Evolutionary conservation across 345 rosid species (phyloP), one percentile per base, ranked within the genome.

Genomic region (Corymbia maculata): DNA sequence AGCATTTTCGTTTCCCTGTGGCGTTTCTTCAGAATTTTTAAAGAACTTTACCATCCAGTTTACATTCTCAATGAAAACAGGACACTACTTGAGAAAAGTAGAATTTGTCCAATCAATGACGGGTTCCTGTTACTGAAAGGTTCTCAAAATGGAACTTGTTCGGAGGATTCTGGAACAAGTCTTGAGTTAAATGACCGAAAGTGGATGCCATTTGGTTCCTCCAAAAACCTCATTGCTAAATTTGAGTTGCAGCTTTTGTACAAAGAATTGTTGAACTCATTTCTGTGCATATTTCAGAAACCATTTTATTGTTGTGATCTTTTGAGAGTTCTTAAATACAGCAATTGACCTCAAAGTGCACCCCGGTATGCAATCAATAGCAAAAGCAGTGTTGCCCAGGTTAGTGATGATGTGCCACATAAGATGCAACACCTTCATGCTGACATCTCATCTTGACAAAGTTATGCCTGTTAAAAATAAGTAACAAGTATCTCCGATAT

Each of bases 401-500:
- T 15, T 28, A 52, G 51, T 57, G 30, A 59, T 59, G 66, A 36
- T 52, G 59, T 3, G 22, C 87, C 50, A 53, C 64, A 51, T 30
- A 66, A 88, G 53, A 52, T 47, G 82, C 28, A 75, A 68, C 44
- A 14, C 86, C 82, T 68, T 15, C 68, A 53, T 19, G 86, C 80
- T 82, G 87, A 36, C 42, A 36, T 36, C 88, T 92, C 82, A 93
- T 79, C 87, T 88, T 94, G 87, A 94, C 75, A 91, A 94, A 94
- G 85, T 86, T 87, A 70, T 93, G 94, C 85, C 96, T 93, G 85
- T 93, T 95, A 89, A 89, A 90, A 88, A 95, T 87, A 88, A 92
- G 92, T 88, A 91, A 88, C 64, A 88, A 86, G 88, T 91, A 90
- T 86, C 94, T 92, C 82, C 61, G 51, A 49, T 90, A 80, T 45